Evolutionary conservation across 139 green algal genomes (phyloP).

Genomic region (Volvox reticuliferus): DNA sequence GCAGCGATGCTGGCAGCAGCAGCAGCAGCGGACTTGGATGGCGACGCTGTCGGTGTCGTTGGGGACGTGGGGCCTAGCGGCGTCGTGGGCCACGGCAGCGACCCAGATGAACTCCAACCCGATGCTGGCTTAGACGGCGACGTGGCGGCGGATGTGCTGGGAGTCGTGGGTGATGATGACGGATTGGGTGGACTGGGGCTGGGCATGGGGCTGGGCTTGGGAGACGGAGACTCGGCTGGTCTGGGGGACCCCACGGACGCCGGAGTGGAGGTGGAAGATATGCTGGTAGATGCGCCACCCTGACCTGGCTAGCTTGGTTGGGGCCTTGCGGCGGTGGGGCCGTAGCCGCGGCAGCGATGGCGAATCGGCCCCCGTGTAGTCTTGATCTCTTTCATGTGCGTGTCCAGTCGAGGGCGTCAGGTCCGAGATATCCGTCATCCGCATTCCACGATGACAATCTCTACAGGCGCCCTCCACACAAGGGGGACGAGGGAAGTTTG

Average conservation of each 20-base stretch:
- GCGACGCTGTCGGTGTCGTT: not conserved
- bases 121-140: not conserved
- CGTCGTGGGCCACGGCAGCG: not conserved
- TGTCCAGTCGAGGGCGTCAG: not conserved
- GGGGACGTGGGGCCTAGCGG: slow-evolving; percentile 4
- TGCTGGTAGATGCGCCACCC: slow-evolving; percentile 28
- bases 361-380: too few species aligned
- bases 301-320: not conserved
- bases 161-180: not conserved
- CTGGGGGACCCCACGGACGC: not conserved
- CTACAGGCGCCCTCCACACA: too few species aligned
- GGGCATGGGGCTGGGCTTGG: slow-evolving; percentile 18
- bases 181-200: slow-evolving; percentile 5
- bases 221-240: not conserved
- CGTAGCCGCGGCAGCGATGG: too few species aligned
- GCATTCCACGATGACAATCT: too few species aligned
- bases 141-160: not conserved
- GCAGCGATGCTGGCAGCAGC: not conserved
- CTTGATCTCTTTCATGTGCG: too few species aligned
- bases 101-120: not conserved
- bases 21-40: not conserved
- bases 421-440: not conserved
- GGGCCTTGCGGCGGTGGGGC: too few species aligned
- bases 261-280: not conserved
- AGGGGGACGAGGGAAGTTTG: not conserved